Evolutionary conservation across 2,329 filamentous ascomycete species (phyloP), one percentile per base, ranked within the genome.

Genomic region (Claviceps monticola): DNA sequence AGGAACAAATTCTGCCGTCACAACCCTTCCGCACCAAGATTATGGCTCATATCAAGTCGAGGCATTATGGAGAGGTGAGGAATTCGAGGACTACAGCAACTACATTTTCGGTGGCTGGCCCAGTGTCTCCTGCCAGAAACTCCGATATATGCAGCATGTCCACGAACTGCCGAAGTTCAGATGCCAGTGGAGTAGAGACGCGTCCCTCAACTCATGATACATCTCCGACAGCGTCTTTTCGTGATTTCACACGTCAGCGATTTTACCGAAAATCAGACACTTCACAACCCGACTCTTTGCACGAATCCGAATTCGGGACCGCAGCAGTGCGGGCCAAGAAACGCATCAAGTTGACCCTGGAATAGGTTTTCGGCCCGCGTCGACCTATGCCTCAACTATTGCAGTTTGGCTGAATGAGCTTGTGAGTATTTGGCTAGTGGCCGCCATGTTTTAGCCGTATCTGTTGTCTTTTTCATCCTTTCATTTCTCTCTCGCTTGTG

Each of bases 291-390:
- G 43, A 23, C 29, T 13, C n/a, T 44, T 7, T 17, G 16, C 38
- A 46, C 36, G 34, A 42, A 29, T 3, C 36, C 8, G 36, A 43
- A 43, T n/a, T 49, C n/a, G 29, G 13, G 17, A 36, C 37, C 11
- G 36, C 34, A 21, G 16, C 23, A 19, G 44, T 37, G 17, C 41
- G 47, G 45, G 45, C 47, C n/a, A 50, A 42, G 26, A 44, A 43
- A 48, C 45, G 50, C 48, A 50, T 52, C 39, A 53, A 51, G 48
- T 45, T 52, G 50, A 41, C 49, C 46, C 54, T 56, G 55, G 52
- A 54, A 54, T 56, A 56, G 51, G 23, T 50, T 56, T 56, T 56
- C 55, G 50, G 55, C 51, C 43, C 51, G 43, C 53, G 36, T 50
- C 48, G 38, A 46, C 46, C 46, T 47, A 37, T 48, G 17, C 45